These are phyloP conservation scores for Pezicula carpinea DNA, from an alignment of 2,329 filamentous ascomycete species.

Conservation along the genomic window DNA sequence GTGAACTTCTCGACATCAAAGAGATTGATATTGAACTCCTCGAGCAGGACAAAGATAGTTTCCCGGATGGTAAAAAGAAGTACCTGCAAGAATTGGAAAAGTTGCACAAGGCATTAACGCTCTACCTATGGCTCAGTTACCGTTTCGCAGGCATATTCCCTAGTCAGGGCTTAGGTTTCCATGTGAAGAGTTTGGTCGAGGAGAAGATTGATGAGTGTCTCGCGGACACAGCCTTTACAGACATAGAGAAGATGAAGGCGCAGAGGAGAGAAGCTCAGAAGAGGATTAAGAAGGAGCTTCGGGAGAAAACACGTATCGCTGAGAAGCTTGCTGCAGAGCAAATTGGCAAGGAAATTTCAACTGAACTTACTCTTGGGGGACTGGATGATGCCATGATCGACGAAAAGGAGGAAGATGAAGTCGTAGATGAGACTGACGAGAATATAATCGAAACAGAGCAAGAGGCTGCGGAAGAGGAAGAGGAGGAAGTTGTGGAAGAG, in stretches of 20 bases:
- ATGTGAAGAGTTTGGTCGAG: conserved; percentile 76
- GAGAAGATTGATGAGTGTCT: conserved; percentile 51
- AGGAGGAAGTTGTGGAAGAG: no score
- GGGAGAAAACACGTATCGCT: background rate
- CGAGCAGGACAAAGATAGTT: conserved; percentile 43
- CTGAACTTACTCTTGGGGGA: no score
- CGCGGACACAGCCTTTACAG: conserved; percentile 1
- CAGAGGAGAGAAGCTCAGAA: background rate
- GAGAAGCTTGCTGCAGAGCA: no score
- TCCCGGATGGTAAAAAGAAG: conserved; percentile 32
- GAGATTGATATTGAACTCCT: conserved; percentile 69
- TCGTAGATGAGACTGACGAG: no score
- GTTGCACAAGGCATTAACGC: conserved; percentile 75
- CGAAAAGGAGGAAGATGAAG: no score
- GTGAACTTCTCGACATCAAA: conserved; percentile 66
- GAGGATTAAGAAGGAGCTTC: background rate
- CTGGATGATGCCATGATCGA: no score
- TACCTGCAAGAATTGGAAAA: conserved; percentile 65
- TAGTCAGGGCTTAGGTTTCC: conserved; percentile 69
- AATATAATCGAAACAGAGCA: no score
- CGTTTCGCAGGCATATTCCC: conserved; percentile 78
- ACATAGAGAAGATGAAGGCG: background rate
- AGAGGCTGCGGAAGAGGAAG: no score
- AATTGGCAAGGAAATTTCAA: no score
- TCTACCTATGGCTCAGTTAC: conserved; percentile 93